phyloP scores from a whole-genome alignment of 441 rosid genomes.

The Omphalea diandra region DNA sequence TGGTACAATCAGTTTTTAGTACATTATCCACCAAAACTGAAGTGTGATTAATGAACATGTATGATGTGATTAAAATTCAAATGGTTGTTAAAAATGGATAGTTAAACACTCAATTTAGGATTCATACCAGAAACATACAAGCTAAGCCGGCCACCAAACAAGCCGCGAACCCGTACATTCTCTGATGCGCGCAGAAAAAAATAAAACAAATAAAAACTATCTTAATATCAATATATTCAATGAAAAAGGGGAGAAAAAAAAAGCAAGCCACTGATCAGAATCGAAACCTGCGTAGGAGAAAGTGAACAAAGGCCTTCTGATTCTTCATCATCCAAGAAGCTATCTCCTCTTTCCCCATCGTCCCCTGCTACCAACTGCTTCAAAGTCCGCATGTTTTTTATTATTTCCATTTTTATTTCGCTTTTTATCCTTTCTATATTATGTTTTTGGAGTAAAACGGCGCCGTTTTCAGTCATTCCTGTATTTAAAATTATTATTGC shows the following conservation, averaged over 20 bases:
- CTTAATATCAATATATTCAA: background rate
- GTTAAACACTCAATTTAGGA: background rate
- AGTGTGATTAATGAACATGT: too few relatives aligned
- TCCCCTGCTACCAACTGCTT: conserved; percentile 43
- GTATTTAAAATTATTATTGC: too few relatives aligned
- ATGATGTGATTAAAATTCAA: background rate
- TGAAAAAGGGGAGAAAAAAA: background rate
- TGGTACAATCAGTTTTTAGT: background rate
- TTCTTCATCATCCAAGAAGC: conserved; percentile 55
- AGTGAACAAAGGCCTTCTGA: conserved; percentile 66
- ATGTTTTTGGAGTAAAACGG: background rate
- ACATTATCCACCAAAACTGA: background rate
- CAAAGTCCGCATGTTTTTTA: conserved; percentile 64
- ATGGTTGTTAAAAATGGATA: background rate
- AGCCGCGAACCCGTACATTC: conserved; percentile 66
- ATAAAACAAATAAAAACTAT: background rate
- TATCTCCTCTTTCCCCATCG: conserved; percentile 43
- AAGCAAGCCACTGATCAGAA: background rate
- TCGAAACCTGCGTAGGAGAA: conserved; percentile 56
- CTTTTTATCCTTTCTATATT: background rate
- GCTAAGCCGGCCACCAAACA: conserved; percentile 60
- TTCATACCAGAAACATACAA: conserved; percentile 69
- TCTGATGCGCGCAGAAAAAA: conserved; percentile 41
- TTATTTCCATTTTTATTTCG: background rate
- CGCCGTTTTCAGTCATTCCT: background rate